Base-by-base conservation (phyloP, 2,329 filamentous ascomycete genomes). In the Colletotrichum tofieldiae region DNA sequence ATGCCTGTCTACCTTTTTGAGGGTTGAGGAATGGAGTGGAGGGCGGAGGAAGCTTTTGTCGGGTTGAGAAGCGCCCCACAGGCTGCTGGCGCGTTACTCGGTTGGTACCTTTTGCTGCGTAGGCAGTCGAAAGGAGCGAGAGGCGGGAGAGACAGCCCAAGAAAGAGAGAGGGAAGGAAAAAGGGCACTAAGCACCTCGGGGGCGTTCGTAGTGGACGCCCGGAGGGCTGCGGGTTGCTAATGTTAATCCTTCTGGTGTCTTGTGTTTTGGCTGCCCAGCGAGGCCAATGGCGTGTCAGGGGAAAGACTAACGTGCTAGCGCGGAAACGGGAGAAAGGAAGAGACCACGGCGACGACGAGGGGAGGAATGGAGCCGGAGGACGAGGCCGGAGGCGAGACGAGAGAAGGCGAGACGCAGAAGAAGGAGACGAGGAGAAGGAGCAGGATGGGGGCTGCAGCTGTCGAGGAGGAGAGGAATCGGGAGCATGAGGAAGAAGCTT, bases 1-100 rank as follows among this genome's bases (percentile, higher is more conserved):
- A 49, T 51, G 59, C 43, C n/a, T 37, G 59, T 51, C 29, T 37
- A 51, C 43, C 32, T 49, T 45, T 32, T 26, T 51, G 59, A 37
- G 32, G 43, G 18, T 68, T 58, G 58, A 68, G 45, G 58, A 68
- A 64, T 54, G 47, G n/a, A 37, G 47, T 20, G 29, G 62, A 55
- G 69, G 69, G 65, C 16, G 59, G 59, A 54, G 58, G 65, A 72
- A 72, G 69, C 69, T 72, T 72, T 69, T 72, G 69, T 54, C 55
- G 65, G 65, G 64, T 69, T 72, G 54, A 43, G 64, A 67, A 37
- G 18, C 58, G 69, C 47, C 58, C 69, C 69, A 69, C 52, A 54
- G 20, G 12, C 32, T 11, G 52, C 29, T 23, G 20, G 52, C 52
- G 35, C 52, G 32, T 55, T 55, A 35, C 18, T 55, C 32, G 20